phyloP scores from a whole-genome alignment of 2,329 filamentous ascomycete species.

The Bisporella sp. region DNA sequence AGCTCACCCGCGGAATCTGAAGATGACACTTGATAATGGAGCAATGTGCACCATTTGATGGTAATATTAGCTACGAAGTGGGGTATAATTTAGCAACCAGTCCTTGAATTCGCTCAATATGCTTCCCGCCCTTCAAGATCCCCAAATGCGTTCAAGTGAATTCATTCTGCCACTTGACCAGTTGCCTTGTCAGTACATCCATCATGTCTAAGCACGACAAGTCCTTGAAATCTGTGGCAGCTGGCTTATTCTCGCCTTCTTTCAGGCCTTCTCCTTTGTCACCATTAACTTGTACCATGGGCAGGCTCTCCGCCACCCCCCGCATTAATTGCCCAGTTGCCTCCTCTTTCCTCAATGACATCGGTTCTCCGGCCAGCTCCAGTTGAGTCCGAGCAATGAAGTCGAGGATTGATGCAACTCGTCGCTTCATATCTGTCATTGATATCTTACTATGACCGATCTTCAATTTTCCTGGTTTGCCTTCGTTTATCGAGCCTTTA shows the following conservation, averaged over 20 bases:
- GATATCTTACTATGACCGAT: slow-evolving; percentile 55
- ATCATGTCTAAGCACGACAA: slow-evolving; percentile 45
- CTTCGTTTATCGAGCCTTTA: slow-evolving; percentile 30
- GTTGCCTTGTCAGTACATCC: slow-evolving; percentile 32
- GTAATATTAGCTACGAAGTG: no score
- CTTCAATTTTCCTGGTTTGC: slow-evolving; percentile 25
- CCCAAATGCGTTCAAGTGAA: slow-evolving; percentile 17
- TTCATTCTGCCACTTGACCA: slow-evolving; percentile 31
- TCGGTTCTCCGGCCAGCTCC: slow-evolving; percentile 66
- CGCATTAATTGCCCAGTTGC: slow-evolving; percentile 24
- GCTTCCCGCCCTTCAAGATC: not conserved
- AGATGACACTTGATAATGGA: no score
- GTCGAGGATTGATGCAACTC: slow-evolving; percentile 76
- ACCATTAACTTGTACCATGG: slow-evolving; percentile 31
- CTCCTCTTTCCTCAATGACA: slow-evolving; percentile 34
- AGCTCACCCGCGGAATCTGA: no score
- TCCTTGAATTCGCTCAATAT: no score
- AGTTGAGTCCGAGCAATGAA: slow-evolving; percentile 87
- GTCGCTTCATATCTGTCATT: slow-evolving; percentile 82
- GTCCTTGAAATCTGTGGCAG: slow-evolving; percentile 58
- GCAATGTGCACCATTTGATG: no score
- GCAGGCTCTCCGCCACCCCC: slow-evolving; percentile 1
- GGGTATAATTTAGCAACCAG: no score
- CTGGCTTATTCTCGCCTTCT: not conserved
- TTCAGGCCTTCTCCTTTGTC: slow-evolving; percentile 16